Conservation (phyloP, 306 rosid species). For the Amphicarpaea edgeworthii region DNA sequence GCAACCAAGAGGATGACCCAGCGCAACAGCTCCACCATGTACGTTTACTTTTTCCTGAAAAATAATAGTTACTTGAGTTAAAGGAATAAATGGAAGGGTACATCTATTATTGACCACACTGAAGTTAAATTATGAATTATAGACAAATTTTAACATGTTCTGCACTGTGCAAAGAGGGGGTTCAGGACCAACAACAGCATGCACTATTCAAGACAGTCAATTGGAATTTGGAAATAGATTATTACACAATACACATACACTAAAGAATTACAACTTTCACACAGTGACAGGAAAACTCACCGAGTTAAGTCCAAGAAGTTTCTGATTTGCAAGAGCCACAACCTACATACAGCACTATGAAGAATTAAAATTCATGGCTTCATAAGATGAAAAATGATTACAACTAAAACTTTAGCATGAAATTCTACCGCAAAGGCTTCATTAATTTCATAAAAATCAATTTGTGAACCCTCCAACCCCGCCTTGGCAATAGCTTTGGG, state of each 20-base stretch:
- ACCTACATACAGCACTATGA: slow-evolving; percentile 60
- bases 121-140: slow-evolving; percentile 5
- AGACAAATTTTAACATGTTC: slow-evolving; percentile 25
- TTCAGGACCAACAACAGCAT: neutral
- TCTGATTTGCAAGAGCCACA: slow-evolving; percentile 97
- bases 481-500: slow-evolving; percentile 93
- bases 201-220: slow-evolving; percentile 23
- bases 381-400: slow-evolving; percentile 35
- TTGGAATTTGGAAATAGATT: slow-evolving; percentile 29
- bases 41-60: slow-evolving; percentile 85
- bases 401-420: slow-evolving; percentile 8
- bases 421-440: slow-evolving; percentile 94
- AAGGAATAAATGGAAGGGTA: slow-evolving; percentile 16
- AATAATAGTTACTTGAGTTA: slow-evolving; percentile 26
- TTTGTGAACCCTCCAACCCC: slow-evolving; percentile 79
- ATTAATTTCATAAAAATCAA: slow-evolving; percentile 91
- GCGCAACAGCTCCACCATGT: slow-evolving; percentile 93
- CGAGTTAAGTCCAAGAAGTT: slow-evolving; percentile 81
- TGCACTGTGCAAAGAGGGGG: neutral
- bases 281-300: slow-evolving; percentile 58
- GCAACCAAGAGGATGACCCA: slow-evolving; percentile 99
- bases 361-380: slow-evolving; percentile 30
- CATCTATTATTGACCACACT: neutral
- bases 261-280: slow-evolving; percentile 19
- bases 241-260: neutral